Conservation (phyloP, 129 eudicot genomes). For the Artemisia annua region DNA sequence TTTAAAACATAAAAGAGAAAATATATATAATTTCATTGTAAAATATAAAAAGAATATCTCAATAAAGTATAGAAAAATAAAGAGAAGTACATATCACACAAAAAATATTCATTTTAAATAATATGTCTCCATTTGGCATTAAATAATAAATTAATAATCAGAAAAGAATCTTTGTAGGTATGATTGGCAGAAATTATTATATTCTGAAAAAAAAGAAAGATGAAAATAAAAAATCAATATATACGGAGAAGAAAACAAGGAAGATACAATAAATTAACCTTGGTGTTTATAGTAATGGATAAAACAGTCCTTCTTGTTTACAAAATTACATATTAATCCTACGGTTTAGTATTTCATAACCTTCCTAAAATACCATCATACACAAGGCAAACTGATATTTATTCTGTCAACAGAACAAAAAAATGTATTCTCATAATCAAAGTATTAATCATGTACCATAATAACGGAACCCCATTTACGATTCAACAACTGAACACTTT, state of each 20-base stretch:
- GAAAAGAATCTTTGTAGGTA: constrained; percentile 38
- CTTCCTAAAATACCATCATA: not conserved
- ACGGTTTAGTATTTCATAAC: not conserved
- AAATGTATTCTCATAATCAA: too few relatives aligned
- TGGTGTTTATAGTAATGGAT: constrained; percentile 1
- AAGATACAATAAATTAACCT: not conserved
- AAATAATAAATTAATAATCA: constrained; percentile 9
- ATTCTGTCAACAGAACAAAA: too few relatives aligned
- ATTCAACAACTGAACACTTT: too few relatives aligned
- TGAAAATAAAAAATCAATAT: constrained; percentile 19
- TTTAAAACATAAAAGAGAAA: too few relatives aligned
- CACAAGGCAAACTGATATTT: not conserved
- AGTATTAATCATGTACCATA: too few relatives aligned
- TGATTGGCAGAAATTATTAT: constrained; percentile 38
- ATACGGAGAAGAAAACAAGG: constrained; percentile 24
- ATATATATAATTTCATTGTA: not conserved
- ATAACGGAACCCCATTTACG: too few relatives aligned
- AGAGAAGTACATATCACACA: not conserved
- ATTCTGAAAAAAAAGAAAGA: constrained; percentile 10
- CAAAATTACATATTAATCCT: constrained; percentile 3
- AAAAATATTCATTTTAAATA: not conserved
- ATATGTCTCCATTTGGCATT: constrained; percentile 22
- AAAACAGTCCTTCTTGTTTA: constrained; percentile 1
- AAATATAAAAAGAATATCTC: not conserved
- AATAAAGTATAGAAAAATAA: not conserved